phyloP scores from a whole-genome alignment of 2,329 filamentous ascomycete genomes.

The Fusarium papillatum region DNA sequence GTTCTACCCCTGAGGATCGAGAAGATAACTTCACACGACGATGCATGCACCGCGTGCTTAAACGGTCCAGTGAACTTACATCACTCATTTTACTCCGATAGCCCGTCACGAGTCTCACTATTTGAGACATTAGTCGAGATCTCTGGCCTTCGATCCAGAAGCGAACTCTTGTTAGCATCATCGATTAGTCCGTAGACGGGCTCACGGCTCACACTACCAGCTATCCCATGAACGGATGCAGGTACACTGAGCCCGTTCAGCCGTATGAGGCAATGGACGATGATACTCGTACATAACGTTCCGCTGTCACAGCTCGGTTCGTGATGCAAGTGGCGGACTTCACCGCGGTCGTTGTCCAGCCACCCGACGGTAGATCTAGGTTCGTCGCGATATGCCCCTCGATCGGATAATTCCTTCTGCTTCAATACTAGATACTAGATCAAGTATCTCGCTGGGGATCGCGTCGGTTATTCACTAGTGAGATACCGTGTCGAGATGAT shows the following conservation, averaged over 20 bases:
- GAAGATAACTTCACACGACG: not conserved
- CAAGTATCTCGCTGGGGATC: slow-evolving; percentile 15
- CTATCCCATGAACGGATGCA: not conserved
- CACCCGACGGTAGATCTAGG: slow-evolving; percentile 17
- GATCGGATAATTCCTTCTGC: slow-evolving; percentile 21
- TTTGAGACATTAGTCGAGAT: not conserved
- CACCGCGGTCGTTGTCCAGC: slow-evolving; percentile 18
- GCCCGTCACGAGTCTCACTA: not conserved
- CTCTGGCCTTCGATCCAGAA: not conserved
- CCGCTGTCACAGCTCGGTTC: not conserved
- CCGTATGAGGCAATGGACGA: not conserved
- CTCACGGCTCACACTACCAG: not conserved
- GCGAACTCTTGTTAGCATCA: not conserved
- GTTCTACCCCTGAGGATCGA: not conserved
- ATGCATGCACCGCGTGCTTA: not conserved
- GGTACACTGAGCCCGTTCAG: not conserved
- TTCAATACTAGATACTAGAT: not conserved
- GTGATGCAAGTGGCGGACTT: slow-evolving; percentile 11
- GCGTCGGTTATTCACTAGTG: slow-evolving; percentile 19
- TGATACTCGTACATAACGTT: slow-evolving; percentile 5
- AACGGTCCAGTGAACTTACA: not conserved
- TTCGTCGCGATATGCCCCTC: slow-evolving; percentile 6
- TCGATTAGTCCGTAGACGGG: not conserved
- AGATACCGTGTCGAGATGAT: slow-evolving; percentile 31
- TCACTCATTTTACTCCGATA: not conserved